phyloP scores from a whole-genome alignment of 2,329 filamentous ascomycete genomes.

The Alternaria arbusti region DNA sequence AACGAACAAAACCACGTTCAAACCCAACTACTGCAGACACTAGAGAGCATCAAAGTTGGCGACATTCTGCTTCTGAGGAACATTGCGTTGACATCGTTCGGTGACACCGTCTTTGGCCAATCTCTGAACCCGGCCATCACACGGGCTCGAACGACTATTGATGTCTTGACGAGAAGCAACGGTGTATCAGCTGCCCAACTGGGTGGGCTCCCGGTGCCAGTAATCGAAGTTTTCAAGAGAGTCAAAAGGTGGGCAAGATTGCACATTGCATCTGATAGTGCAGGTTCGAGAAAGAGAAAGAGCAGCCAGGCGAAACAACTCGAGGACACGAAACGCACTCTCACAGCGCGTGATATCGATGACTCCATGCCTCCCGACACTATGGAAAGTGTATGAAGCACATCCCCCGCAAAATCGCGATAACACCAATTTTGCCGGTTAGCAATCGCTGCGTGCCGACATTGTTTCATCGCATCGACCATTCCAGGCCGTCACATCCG shows the following conservation, averaged over 20 bases:
- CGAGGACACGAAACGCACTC: conserved; percentile 17
- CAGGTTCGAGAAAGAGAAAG: conserved; percentile 28
- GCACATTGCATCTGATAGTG: conserved; percentile 63
- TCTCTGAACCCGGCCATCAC: conserved; percentile 76
- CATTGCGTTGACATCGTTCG: conserved; percentile 78
- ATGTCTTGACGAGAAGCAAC: conserved; percentile 67
- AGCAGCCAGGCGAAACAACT: conserved; percentile 5
- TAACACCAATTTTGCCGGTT: background rate
- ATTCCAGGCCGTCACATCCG: background rate
- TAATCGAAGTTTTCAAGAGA: conserved; percentile 67
- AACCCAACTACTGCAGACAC: conserved; percentile 48
- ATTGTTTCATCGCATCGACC: background rate
- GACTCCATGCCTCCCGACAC: conserved; percentile 43
- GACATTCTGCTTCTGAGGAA: conserved; percentile 83
- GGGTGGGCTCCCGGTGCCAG: conserved; percentile 52
- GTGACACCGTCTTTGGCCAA: conserved; percentile 81
- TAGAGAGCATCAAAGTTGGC: conserved; percentile 64
- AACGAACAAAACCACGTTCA: conserved; percentile 27
- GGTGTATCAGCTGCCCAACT: conserved; percentile 57
- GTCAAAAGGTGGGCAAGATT: conserved; percentile 77
- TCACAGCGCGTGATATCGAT: conserved; percentile 12
- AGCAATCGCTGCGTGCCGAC: conserved; percentile 3
- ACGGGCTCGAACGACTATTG: conserved; percentile 67
- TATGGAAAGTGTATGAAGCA: conserved; percentile 30
- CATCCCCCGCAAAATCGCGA: background rate